phyloP scores from a whole-genome alignment of 2,329 filamentous ascomycete species.

The Alternaria novae-zelandiae region DNA sequence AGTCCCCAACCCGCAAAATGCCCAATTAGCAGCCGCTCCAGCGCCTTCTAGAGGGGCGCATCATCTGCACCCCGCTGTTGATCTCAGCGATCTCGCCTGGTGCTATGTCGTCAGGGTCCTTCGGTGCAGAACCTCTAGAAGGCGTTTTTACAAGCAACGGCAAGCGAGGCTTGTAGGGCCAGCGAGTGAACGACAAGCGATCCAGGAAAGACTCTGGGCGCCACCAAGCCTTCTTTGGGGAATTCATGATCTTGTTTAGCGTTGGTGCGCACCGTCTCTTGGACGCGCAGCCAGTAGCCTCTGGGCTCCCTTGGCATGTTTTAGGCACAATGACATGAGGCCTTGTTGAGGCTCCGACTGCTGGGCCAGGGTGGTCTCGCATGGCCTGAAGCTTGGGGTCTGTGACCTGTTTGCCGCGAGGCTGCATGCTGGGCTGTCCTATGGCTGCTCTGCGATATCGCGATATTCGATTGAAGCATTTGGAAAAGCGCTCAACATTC shows the following conservation, averaged over 20 bases:
- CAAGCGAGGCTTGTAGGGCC: constrained; percentile 3
- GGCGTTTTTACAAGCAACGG: constrained; percentile 6
- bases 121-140: neutral
- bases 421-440: neutral
- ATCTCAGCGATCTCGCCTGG: constrained; percentile 1
- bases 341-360: constrained; percentile 20
- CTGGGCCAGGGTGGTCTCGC: constrained; percentile 10
- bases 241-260: constrained; percentile 10
- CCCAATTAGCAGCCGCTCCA: neutral
- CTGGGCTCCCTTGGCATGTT: constrained; percentile 8
- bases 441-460: neutral
- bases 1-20: neutral
- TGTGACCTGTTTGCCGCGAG: constrained; percentile 6
- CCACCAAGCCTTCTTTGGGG: constrained; percentile 5
- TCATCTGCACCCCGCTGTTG: constrained; percentile 8
- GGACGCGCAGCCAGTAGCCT: constrained; percentile 15
- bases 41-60: neutral
- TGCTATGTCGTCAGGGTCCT: neutral
- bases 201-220: neutral
- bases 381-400: constrained; percentile 12
- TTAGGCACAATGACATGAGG: constrained; percentile 10
- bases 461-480: neutral
- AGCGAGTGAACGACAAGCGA: constrained; percentile 1
- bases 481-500: constrained; percentile 11
- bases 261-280: constrained; percentile 1